Percentiles rank a stretch among this genome's conserved stretches.
These are phyloP conservation scores for Fusarium euwallaceae DNA, from an alignment of 2,329 filamentous ascomycete genomes.

Conservation along the genomic window DNA sequence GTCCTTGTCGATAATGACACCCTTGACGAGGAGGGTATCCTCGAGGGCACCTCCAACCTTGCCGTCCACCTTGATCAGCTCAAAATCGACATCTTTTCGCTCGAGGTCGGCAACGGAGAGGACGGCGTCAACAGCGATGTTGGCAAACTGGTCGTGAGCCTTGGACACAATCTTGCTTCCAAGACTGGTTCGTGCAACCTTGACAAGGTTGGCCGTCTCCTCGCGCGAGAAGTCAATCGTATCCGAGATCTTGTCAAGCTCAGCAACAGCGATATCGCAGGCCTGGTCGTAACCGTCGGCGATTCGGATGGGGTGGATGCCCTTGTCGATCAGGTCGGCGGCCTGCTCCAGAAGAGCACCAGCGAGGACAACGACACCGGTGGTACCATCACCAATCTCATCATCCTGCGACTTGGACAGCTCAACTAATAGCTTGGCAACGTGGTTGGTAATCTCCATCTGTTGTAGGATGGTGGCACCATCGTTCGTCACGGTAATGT, in stretches of 20 bases:
- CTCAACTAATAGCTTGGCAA: conserved; percentile 96
- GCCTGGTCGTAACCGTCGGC: conserved; percentile 98
- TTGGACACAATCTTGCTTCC: conserved; percentile 99
- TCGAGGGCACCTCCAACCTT: conserved; percentile 96
- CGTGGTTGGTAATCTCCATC: conserved; percentile 99
- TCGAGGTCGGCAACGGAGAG: conserved; percentile 96
- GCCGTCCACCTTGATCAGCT: conserved; percentile 98
- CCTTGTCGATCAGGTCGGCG: conserved; percentile 98
- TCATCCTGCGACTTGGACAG: conserved; percentile 99
- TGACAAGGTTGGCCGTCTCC: conserved; percentile 87
- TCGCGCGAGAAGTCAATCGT: conserved; percentile 86
- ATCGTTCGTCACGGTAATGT: conserved; percentile 99
- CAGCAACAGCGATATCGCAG: conserved; percentile 93
- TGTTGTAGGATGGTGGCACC: conserved; percentile 96
- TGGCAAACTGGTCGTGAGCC: conserved; percentile 96
- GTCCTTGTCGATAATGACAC: conserved; percentile 99
- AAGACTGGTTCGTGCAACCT: conserved; percentile 94
- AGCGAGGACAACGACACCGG: conserved; percentile 95
- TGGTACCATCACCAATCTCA: conserved; percentile 98
- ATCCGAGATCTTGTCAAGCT: conserved; percentile 94
- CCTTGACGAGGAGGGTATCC: conserved; percentile 94
- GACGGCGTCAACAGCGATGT: conserved; percentile 97
- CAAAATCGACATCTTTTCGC: conserved; percentile 97
- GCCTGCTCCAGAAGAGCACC: conserved; percentile 96
- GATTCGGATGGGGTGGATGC: conserved; percentile 98